phyloP scores from a whole-genome alignment of 306 rosid genomes.

The Acacia crassicarpa region DNA sequence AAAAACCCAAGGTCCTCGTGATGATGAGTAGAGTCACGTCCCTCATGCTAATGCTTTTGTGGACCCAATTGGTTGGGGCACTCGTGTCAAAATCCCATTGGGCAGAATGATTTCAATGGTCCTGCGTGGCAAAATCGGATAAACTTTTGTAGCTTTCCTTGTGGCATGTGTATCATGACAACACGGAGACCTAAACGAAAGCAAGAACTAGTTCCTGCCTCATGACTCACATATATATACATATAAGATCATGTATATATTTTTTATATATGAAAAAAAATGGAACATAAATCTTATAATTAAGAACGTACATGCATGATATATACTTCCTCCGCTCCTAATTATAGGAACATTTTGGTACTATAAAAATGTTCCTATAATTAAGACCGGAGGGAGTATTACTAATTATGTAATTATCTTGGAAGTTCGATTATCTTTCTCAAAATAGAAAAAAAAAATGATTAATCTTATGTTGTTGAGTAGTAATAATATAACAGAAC shows the following conservation, averaged over 20 bases:
- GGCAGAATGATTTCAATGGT: background rate
- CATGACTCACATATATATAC: background rate
- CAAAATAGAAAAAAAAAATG: too few relatives aligned
- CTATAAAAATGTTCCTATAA: too few relatives aligned
- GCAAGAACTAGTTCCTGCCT: background rate
- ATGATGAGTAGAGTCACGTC: background rate
- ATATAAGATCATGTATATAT: background rate
- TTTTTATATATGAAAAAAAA: too few relatives aligned
- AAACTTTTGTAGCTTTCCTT: background rate
- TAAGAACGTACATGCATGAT: too few relatives aligned
- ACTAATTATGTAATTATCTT: too few relatives aligned
- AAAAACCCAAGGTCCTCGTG: too few relatives aligned
- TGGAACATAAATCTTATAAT: too few relatives aligned
- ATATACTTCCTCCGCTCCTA: too few relatives aligned
- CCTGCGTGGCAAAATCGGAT: background rate
- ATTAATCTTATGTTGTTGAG: background rate
- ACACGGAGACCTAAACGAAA: background rate
- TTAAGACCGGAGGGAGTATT: too few relatives aligned
- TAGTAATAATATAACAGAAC: too few relatives aligned
- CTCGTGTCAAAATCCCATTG: slow-evolving; percentile 7
- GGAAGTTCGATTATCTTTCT: too few relatives aligned
- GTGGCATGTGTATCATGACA: background rate
- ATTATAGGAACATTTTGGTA: too few relatives aligned
- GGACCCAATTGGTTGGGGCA: background rate
- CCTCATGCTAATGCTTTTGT: slow-evolving; percentile 30